phyloP scores from a whole-genome alignment of 768 basidiomycete genomes.

The Clitopilus passeckerianus region DNA sequence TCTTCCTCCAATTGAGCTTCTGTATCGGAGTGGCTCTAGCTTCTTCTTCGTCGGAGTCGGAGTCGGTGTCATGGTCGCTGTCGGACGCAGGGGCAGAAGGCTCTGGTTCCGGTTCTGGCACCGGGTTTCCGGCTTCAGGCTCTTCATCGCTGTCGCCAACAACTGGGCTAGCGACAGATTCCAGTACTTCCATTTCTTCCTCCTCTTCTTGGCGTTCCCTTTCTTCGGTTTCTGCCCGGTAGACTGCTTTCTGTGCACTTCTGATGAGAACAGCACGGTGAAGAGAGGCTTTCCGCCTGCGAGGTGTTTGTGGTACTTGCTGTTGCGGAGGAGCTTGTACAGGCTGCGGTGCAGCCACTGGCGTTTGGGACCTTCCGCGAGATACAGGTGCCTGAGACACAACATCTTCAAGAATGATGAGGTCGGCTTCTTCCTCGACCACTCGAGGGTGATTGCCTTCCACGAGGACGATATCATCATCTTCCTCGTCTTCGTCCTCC shows the following conservation, averaged over 20 bases:
- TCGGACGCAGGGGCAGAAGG: constrained; percentile 3
- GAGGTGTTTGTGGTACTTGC: constrained; percentile 25
- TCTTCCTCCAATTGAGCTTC: constrained; percentile 38
- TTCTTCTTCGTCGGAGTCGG: constrained; percentile 13
- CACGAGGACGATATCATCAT: constrained; percentile 54
- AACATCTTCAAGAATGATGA: constrained; percentile 71
- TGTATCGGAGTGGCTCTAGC: constrained; percentile 13
- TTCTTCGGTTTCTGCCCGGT: constrained; percentile 44
- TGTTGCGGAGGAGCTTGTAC: constrained; percentile 6
- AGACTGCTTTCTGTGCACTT: constrained; percentile 58
- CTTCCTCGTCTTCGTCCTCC: constrained; percentile 27
- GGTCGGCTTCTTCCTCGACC: constrained; percentile 64
- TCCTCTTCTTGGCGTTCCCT: constrained; percentile 46
- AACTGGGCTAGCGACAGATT: constrained; percentile 30
- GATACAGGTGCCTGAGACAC: constrained; percentile 19
- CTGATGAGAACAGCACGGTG: constrained; percentile 70
- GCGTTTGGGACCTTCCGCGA: constrained; percentile 1
- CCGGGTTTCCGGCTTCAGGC: constrained; percentile 15
- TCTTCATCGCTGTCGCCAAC: constrained; percentile 27
- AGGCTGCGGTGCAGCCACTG: constrained; percentile 2
- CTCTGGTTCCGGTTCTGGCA: constrained; percentile 1
- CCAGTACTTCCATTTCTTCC: constrained; percentile 45
- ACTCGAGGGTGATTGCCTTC: constrained; percentile 64
- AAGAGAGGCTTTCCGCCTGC: constrained; percentile 35
- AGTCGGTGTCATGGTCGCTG: constrained; percentile 14